Evolutionary conservation across 1,139 yeast species (phyloP).

Genomic region (Hansenula lynferdii): DNA sequence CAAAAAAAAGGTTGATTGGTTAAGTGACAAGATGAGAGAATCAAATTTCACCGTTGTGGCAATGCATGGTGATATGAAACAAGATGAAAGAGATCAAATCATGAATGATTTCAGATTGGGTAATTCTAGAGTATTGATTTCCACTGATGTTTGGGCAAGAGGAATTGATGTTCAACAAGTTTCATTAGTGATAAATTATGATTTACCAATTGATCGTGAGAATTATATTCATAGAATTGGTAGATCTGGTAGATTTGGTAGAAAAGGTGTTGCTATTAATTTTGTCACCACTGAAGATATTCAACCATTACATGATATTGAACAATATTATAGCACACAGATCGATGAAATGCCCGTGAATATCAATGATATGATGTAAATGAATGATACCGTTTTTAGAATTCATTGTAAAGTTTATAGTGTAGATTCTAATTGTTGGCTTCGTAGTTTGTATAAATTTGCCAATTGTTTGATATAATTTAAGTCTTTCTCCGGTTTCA

Average conservation of each 20-base stretch:
- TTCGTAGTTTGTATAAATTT: constrained; percentile 31
- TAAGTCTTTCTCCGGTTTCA: constrained; percentile 24
- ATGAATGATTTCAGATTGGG: constrained; percentile 86
- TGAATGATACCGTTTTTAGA: neutral
- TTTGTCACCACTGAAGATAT: constrained; percentile 73
- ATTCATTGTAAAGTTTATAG: neutral
- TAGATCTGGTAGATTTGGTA: constrained; percentile 91
- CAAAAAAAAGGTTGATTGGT: constrained; percentile 88
- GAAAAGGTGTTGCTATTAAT: constrained; percentile 93
- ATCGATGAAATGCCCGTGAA: constrained; percentile 89
- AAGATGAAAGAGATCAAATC: constrained; percentile 81
- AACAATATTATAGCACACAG: constrained; percentile 69
- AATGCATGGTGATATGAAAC: constrained; percentile 98
- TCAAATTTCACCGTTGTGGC: constrained; percentile 87
- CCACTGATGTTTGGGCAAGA: constrained; percentile 97
- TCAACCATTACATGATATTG: constrained; percentile 59
- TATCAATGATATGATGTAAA: constrained; percentile 36
- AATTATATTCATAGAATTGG: constrained; percentile 94
- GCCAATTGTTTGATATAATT: constrained; percentile 25
- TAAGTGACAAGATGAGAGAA: constrained; percentile 68
- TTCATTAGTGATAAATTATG: constrained; percentile 91
- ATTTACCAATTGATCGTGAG: constrained; percentile 79
- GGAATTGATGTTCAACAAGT: constrained; percentile 98
- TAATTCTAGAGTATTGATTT: constrained; percentile 76
- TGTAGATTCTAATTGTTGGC: constrained; percentile 25